Conservation (phyloP, 2,329 filamentous ascomycete species). For the Colletotrichum sojae region DNA sequence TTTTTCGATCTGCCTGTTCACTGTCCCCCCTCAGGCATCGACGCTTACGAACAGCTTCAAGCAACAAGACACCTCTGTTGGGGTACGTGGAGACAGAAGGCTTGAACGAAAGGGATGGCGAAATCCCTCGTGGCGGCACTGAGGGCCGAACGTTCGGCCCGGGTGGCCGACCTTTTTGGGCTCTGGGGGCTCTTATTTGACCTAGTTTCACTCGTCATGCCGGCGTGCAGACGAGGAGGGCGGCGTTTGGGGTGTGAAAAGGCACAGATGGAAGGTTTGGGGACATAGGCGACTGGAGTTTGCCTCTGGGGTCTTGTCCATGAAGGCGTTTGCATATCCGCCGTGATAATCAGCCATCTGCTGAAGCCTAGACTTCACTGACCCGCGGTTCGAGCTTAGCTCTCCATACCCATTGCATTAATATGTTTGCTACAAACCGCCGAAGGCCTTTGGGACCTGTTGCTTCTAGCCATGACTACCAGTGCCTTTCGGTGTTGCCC, state of each 20-base stretch:
- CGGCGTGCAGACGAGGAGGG: conserved; percentile 11
- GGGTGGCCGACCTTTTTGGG: conserved; percentile 5
- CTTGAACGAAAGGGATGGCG: conserved; percentile 1
- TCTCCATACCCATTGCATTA: neutral
- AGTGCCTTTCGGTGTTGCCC: too few species aligned
- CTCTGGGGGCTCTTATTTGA: conserved; percentile 31
- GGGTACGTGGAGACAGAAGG: conserved; percentile 8
- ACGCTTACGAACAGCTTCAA: conserved; percentile 37
- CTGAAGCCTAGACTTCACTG: conserved; percentile 6
- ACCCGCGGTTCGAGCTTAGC: neutral
- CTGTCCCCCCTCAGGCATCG: conserved; percentile 27
- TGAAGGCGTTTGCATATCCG: conserved; percentile 31
- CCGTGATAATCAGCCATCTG: conserved; percentile 16
- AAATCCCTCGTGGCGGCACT: neutral
- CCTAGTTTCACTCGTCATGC: conserved; percentile 9
- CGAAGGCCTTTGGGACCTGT: too few species aligned
- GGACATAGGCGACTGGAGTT: conserved; percentile 34
- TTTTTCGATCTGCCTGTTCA: conserved; percentile 9
- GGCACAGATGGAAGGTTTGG: conserved; percentile 17
- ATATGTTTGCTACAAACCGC: conserved; percentile 4
- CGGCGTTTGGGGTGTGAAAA: conserved; percentile 22
- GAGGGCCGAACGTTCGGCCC: conserved; percentile 13
- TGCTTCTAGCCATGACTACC: too few species aligned
- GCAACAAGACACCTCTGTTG: conserved; percentile 12
- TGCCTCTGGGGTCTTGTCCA: neutral